Evolutionary conservation across 371 early-diverging fungal species (phyloP), one percentile per base, ranked within the genome.

Genomic region (Mortierella sp.): DNA sequence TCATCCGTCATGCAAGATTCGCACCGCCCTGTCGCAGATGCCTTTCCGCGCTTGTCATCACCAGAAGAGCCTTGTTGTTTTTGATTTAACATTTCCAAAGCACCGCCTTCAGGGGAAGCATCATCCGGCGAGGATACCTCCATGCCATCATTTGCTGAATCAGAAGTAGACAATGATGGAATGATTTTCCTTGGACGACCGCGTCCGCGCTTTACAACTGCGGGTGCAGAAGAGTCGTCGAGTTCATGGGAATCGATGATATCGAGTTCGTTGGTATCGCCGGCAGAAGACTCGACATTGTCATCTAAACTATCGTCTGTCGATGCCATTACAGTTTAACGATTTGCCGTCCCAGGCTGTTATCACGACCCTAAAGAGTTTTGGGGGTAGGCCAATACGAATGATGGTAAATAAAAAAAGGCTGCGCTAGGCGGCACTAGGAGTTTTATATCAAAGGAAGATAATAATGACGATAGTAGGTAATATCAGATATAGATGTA

Each of bases 161-260:
- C 16, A 26, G 20, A 28, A n/a, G 22, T 5, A n/a, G 28, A 26
- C 22, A 14, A 45, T 14, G 18, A 57, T 45, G 24, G 28, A n/a
- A 30, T 10, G 16, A 9, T n/a, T 43, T 68, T 74, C 37, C 61
- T 54, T 26, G 75, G 75, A 43, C 75, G 68, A 12, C 75, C 75
- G 11, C 75, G 63, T 10, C 64, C 68, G 3, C 75, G 75, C 26
- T 68, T 74, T 20, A 30, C 24, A 35, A 37, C 0, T 8, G 32
- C 14, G 14, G 28, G 9, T 9, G 43, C 40, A 45, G 14, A 8
- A 32, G 57, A 26, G 28, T 10, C 14, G 3, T 18, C 24, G 12
- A 22, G 6, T 2, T 43, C 43, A n/a, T 45, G 10, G 20, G 51
- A 30, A 45, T 35, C 39, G 10, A 20, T 11, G 14, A 43, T 66